Evolutionary conservation across 1,284 basidiomycete genomes (phyloP).

Genomic region (Cryptococcus amylolentus): DNA sequence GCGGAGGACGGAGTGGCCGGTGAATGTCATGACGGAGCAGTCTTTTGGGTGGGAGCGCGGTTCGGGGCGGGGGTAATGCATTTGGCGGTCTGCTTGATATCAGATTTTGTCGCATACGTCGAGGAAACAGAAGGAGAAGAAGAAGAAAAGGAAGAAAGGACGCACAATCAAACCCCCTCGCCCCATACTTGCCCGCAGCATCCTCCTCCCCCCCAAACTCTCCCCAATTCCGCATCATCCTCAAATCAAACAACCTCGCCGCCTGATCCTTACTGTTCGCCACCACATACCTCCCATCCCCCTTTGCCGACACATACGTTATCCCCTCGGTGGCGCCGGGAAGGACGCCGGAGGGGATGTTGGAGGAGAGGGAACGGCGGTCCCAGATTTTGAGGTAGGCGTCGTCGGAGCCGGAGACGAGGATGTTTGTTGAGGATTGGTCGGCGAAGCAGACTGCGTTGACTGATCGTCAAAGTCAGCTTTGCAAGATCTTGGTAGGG

Average conservation of each 20-base stretch:
- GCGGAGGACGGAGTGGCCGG: slow-evolving; percentile 85
- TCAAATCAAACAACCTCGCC: slow-evolving; percentile 86
- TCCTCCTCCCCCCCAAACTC: slow-evolving; percentile 63
- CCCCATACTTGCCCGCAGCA: slow-evolving; percentile 57
- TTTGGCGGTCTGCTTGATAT: slow-evolving; percentile 57
- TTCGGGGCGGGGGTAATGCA: slow-evolving; percentile 50
- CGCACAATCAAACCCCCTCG: slow-evolving; percentile 69
- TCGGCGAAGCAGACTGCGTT: slow-evolving; percentile 97
- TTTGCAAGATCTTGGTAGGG: not conserved
- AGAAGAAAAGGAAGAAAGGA: slow-evolving; percentile 51
- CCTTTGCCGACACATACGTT: slow-evolving; percentile 77
- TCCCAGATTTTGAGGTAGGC: slow-evolving; percentile 96
- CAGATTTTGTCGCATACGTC: not conserved
- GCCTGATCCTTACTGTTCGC: slow-evolving; percentile 98
- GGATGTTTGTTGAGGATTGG: slow-evolving; percentile 81
- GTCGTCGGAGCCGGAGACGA: slow-evolving; percentile 92
- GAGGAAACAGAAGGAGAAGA: not conserved
- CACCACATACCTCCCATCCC: slow-evolving; percentile 90
- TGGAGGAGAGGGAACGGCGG: slow-evolving; percentile 75
- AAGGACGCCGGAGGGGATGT: slow-evolving; percentile 83
- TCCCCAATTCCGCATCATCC: slow-evolving; percentile 76
- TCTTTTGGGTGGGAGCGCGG: slow-evolving; percentile 68
- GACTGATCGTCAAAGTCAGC: slow-evolving; percentile 51
- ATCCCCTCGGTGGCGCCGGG: slow-evolving; percentile 94
- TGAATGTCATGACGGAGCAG: slow-evolving; percentile 92